Percentiles rank a stretch among this genome's conserved stretches.
Conservation (phyloP, 2,329 filamentous ascomycete genomes). For the Diaporthe sp. region DNA sequence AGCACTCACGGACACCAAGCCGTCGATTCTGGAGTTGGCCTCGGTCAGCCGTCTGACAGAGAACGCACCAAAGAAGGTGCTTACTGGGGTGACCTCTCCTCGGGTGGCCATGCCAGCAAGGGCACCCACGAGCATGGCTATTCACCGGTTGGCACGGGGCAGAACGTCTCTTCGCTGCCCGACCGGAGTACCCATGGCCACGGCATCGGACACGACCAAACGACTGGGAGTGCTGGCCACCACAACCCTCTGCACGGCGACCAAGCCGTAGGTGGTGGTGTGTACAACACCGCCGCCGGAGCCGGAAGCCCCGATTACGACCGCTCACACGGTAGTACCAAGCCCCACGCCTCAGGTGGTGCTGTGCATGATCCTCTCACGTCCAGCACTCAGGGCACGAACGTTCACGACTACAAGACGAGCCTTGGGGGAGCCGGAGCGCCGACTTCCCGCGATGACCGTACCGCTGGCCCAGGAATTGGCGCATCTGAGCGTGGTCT, state of each 20-base stretch:
- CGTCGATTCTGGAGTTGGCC: slow-evolving; percentile 32
- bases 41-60: not conserved
- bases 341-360: slow-evolving; percentile 5
- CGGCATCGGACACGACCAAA: not conserved
- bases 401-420: slow-evolving; percentile 33
- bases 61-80: slow-evolving; percentile 16
- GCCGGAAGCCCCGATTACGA: slow-evolving; percentile 29
- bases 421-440: slow-evolving; percentile 28
- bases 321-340: slow-evolving; percentile 12
- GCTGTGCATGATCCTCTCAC: slow-evolving; percentile 30
- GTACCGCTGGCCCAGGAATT: slow-evolving; percentile 27
- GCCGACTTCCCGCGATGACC: slow-evolving; percentile 38
- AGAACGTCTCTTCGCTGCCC: not conserved
- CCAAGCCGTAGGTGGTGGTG: slow-evolving; percentile 29
- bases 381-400: slow-evolving; percentile 22
- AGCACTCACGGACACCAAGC: not conserved
- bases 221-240: not conserved
- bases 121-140: not conserved
- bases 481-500: slow-evolving; percentile 5
- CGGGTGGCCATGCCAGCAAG: slow-evolving; percentile 19
- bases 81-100: slow-evolving; percentile 38
- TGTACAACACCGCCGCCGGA: slow-evolving; percentile 30
- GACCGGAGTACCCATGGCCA: not conserved
- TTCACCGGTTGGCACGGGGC: not conserved
- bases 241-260: slow-evolving; percentile 6